These are phyloP conservation scores for Rheum nobile DNA, from an alignment of 148 eudicot species.

Conservation along the genomic window DNA sequence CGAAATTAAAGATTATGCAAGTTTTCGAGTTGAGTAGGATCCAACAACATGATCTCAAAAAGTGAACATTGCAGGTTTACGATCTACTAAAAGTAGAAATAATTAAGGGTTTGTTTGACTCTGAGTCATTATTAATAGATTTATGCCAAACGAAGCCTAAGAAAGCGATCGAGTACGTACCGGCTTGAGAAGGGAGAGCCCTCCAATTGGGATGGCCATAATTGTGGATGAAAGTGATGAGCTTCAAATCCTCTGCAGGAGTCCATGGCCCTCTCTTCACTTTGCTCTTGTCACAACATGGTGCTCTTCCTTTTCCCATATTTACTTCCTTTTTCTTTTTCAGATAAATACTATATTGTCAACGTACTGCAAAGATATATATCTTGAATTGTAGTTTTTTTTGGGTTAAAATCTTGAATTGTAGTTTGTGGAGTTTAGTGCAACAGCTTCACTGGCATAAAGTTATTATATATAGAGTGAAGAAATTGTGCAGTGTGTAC, in stretches of 20 bases:
- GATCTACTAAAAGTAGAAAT: too few relatives aligned
- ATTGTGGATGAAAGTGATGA: slow-evolving; percentile 27
- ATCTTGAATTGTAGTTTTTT: too few relatives aligned
- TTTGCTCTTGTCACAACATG: slow-evolving; percentile 42
- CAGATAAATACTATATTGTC: not conserved
- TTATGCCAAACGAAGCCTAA: not conserved
- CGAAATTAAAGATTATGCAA: not conserved
- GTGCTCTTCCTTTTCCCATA: slow-evolving; percentile 39
- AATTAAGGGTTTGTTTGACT: too few relatives aligned
- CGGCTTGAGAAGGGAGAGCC: slow-evolving; percentile 40
- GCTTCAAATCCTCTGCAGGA: slow-evolving; percentile 31
- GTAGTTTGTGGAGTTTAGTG: not conserved
- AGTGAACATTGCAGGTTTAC: too few relatives aligned
- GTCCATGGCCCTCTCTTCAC: slow-evolving; percentile 43
- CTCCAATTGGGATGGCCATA: slow-evolving; percentile 43
- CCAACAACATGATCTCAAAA: too few relatives aligned
- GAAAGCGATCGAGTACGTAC: slow-evolving; percentile 6
- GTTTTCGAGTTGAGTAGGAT: not conserved
- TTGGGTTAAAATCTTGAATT: not conserved
- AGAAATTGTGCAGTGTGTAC: not conserved
- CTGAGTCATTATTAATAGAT: too few relatives aligned
- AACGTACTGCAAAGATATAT: too few relatives aligned
- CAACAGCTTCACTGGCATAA: not conserved
- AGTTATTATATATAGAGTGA: not conserved
- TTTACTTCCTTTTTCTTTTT: not conserved